These are phyloP conservation scores for Azolla pinnata DNA, from an alignment of 75 land plant species.

Conservation along the genomic window DNA sequence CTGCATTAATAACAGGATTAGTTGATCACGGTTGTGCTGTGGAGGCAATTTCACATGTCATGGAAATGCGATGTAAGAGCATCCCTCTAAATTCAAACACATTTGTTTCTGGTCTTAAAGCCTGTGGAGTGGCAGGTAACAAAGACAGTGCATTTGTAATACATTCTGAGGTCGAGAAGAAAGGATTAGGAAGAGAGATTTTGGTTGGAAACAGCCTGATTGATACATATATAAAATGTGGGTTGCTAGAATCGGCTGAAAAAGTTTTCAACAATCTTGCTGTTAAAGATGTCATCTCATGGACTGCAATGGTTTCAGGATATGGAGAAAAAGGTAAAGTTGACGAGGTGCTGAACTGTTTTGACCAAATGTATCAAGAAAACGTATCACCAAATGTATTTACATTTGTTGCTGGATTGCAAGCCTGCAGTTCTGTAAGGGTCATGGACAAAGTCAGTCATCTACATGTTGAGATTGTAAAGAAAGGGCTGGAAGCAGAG, in stretches of 20 bases:
- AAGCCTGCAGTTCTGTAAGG: slow-evolving; percentile 23
- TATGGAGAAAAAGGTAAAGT: slow-evolving; percentile 18
- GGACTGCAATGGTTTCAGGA: slow-evolving; percentile 26
- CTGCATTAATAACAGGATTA: slow-evolving; percentile 20
- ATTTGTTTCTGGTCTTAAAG: not conserved
- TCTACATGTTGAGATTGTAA: slow-evolving; percentile 20
- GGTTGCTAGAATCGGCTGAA: slow-evolving; percentile 1
- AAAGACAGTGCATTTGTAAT: not conserved
- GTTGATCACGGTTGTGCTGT: slow-evolving; percentile 16
- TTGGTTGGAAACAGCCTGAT: slow-evolving; percentile 8
- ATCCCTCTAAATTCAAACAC: not conserved
- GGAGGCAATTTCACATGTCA: slow-evolving; percentile 9
- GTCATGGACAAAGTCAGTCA: slow-evolving; percentile 15
- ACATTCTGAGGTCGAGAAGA: not conserved
- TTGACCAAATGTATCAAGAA: slow-evolving; percentile 12
- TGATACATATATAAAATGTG: slow-evolving; percentile 14
- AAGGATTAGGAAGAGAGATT: not conserved
- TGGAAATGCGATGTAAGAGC: slow-evolving; percentile 6
- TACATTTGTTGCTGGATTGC: slow-evolving; percentile 23
- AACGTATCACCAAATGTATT: slow-evolving; percentile 7
- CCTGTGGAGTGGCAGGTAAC: not conserved
- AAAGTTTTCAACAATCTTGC: slow-evolving; percentile 4
- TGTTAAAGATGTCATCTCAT: slow-evolving; percentile 11
- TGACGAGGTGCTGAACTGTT: slow-evolving; percentile 7
- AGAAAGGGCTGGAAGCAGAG: slow-evolving; percentile 20